phyloP scores from a whole-genome alignment of 2,329 filamentous ascomycete species.

The Dissoconium aciculare region DNA sequence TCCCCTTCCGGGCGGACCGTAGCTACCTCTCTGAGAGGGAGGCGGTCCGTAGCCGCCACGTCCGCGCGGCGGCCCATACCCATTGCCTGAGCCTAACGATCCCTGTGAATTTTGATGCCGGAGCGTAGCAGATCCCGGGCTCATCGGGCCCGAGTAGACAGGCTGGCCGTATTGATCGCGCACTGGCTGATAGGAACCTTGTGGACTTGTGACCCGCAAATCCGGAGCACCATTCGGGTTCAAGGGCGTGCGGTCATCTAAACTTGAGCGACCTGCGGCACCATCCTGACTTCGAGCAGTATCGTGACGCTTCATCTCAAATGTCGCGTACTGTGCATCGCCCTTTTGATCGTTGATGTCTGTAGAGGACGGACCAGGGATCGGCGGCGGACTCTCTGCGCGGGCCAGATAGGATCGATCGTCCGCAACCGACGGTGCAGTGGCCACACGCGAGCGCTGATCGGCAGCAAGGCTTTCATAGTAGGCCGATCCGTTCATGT shows the following conservation, averaged over 20 bases:
- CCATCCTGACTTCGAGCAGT: conserved; percentile 11
- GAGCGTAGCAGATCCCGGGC: conserved; percentile 29
- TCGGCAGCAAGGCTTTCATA: conserved; percentile 41
- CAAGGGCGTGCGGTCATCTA: conserved; percentile 55
- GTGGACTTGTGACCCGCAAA: too few species aligned
- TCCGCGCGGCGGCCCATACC: conserved; percentile 21
- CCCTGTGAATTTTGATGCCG: conserved; percentile 34
- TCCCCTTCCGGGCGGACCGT: conserved; percentile 29
- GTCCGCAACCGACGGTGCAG: too few species aligned
- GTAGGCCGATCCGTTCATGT: conserved; percentile 92
- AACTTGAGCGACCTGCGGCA: conserved; percentile 27
- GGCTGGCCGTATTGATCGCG: conserved; percentile 53
- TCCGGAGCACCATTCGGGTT: conserved; percentile 46
- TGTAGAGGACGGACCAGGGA: conserved; percentile 40
- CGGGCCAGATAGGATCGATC: too few species aligned
- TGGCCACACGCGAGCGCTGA: conserved; percentile 25
- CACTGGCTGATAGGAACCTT: conserved; percentile 26
- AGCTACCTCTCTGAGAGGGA: conserved; percentile 39
- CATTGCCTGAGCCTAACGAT: conserved; percentile 27
- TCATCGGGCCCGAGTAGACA: conserved; percentile 23
- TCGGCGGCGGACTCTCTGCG: conserved; percentile 40
- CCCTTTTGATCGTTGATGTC: conserved; percentile 38
- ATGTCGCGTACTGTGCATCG: conserved; percentile 45
- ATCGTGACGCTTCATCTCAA: conserved; percentile 46
- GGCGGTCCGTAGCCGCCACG: conserved; percentile 22